Conservation (phyloP, 2,329 filamentous ascomycete genomes). For the Colletotrichum orbiculare region DNA sequence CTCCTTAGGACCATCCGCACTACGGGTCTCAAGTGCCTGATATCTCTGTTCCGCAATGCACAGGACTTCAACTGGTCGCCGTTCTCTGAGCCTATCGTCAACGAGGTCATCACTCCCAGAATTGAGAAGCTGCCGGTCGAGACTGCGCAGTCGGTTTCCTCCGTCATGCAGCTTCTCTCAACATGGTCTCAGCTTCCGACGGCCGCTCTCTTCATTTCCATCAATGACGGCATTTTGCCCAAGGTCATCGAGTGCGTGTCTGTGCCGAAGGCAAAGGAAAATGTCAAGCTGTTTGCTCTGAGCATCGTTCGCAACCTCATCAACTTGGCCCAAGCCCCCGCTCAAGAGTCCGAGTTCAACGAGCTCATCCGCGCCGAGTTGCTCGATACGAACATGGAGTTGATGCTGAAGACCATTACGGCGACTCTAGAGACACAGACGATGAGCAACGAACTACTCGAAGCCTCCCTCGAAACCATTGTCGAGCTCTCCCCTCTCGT, state of each 20-base stretch:
- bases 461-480: constrained; percentile 81
- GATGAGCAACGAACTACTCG: constrained; percentile 78
- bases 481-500: constrained; percentile 81
- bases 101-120: constrained; percentile 80
- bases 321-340: constrained; percentile 65
- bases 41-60: constrained; percentile 80
- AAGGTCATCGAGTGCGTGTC: constrained; percentile 79
- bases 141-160: constrained; percentile 90
- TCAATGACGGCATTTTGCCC: constrained; percentile 72
- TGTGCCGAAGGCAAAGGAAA: constrained; percentile 81
- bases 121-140: constrained; percentile 83
- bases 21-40: constrained; percentile 84
- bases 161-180: constrained; percentile 81
- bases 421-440: constrained; percentile 70
- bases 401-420: constrained; percentile 75
- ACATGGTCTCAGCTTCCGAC: constrained; percentile 79
- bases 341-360: constrained; percentile 64
- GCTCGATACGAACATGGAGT: constrained; percentile 65
- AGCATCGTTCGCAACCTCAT: constrained; percentile 79
- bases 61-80: constrained; percentile 76
- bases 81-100: constrained; percentile 77
- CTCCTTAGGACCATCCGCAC: constrained; percentile 75
- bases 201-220: constrained; percentile 74
- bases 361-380: constrained; percentile 67
- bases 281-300: constrained; percentile 86